Percentiles rank a stretch among this genome's conserved stretches.
phyloP scores from a whole-genome alignment of 148 eudicot genomes.

The Polygonum aviculare region DNA sequence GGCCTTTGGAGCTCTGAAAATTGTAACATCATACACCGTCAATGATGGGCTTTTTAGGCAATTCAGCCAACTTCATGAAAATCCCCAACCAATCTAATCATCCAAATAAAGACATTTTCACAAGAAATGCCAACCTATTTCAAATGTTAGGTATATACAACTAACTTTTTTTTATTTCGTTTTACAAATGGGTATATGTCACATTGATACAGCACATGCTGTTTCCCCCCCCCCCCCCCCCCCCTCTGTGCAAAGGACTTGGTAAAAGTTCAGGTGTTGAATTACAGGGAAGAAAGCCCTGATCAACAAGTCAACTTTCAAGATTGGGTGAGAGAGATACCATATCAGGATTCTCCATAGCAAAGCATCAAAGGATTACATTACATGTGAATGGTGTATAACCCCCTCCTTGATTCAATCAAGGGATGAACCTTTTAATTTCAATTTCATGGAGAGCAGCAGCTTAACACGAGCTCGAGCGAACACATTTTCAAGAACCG shows the following conservation, averaged over 20 bases:
- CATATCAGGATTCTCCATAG: background rate
- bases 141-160: background rate
- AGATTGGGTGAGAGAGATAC: background rate
- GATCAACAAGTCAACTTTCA: background rate
- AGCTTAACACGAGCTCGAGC: background rate
- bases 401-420: background rate
- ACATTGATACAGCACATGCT: background rate
- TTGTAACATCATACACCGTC: background rate
- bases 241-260: background rate
- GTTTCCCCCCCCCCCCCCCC: too few species aligned
- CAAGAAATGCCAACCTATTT: background rate
- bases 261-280: background rate
- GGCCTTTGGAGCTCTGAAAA: background rate
- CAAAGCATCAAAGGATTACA: background rate
- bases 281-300: background rate
- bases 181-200: conserved; percentile 3
- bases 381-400: background rate
- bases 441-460: background rate
- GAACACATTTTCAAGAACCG: background rate
- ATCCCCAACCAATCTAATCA: background rate
- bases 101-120: background rate
- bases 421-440: background rate
- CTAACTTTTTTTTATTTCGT: background rate
- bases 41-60: background rate
- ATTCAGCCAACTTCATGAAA: background rate